phyloP scores from a whole-genome alignment of 768 basidiomycete genomes.

The Lactarius quietus region DNA sequence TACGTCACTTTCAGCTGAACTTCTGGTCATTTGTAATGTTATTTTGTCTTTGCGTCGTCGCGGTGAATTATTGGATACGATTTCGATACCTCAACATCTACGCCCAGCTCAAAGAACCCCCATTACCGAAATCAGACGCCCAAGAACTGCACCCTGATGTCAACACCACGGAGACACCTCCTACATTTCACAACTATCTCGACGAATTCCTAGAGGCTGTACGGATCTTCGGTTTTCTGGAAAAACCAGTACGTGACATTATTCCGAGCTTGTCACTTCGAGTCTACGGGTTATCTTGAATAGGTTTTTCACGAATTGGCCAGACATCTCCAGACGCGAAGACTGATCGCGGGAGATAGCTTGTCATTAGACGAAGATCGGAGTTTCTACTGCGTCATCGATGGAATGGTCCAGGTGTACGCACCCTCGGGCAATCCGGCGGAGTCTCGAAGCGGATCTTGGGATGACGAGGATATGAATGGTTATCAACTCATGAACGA shows the following conservation, averaged over 20 bases:
- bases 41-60: conserved; percentile 61
- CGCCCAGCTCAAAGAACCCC: conserved; percentile 73
- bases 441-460: conserved; percentile 50
- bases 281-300: not conserved
- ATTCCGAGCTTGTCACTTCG: not conserved
- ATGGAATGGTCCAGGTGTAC: conserved; percentile 95
- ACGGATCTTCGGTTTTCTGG: conserved; percentile 94
- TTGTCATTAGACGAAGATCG: conserved; percentile 88
- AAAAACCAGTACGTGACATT: conserved; percentile 77
- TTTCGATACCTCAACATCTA: conserved; percentile 76
- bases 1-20: conserved; percentile 54
- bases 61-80: conserved; percentile 80
- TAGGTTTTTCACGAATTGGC: conserved; percentile 97
- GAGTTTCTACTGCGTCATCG: conserved; percentile 97
- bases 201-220: conserved; percentile 97
- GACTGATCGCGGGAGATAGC: conserved; percentile 95
- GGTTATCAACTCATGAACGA: conserved; percentile 96
- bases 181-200: conserved; percentile 91
- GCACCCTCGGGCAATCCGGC: conserved; percentile 60
- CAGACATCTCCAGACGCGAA: conserved; percentile 89
- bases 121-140: conserved; percentile 76
- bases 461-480: conserved; percentile 87
- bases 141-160: conserved; percentile 91
- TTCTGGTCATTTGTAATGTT: conserved; percentile 88
- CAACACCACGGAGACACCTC: conserved; percentile 65